Evolutionary conservation across 345 rosid species (phyloP), one percentile per base, ranked within the genome.

Genomic region (Litchi chinensis): DNA sequence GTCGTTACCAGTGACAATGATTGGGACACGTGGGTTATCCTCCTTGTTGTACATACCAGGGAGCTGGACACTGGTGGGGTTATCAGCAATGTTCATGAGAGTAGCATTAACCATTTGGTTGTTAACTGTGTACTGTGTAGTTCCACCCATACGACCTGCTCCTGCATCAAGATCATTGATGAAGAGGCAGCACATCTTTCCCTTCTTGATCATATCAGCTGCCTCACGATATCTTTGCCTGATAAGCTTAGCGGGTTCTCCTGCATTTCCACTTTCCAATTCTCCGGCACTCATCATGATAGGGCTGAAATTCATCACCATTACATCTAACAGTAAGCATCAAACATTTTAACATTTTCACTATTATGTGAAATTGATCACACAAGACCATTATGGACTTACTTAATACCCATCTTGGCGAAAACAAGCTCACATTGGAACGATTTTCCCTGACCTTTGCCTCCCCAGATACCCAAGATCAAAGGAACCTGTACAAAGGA

Each of bases 261-360:
- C 97, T 0, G 98, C 98, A 77, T 94, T 94, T 24, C 99, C 99
- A 65, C 99, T 96, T 86, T 96, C 99, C 82, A 96, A 77, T 83
- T 96, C 99, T 94, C 99, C 97, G 3, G 99, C 99, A 79, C 99
- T 96, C 99, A 96, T 96, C 99, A 93, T 91, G 79, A 96, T 96
- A 40, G 99, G 99, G 89, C 97, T 96, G 91, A 37, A 81, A 76
- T 65, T 41, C 41, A 70, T 59, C 52, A 66, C 1, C 8, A 15
- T 76, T 15, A 67, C 0, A 67, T 60, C 21, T 54, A 50, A 40
- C 19, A 50, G 40, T 44, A 21, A 10, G 43, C 18, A 74, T 15
- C 60, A 65, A 65, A 65, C 70, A 65, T 16, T 46, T 46, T 54
- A 6, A 63, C 32, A 11, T 63, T 4, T 6, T 10, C 8, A 60